A percentile compares a stretch with the other conserved stretches of the same genome.
Evolutionary conservation across 1,284 basidiomycete species (phyloP).

Genomic region (Rhodotorula sp.): DNA sequence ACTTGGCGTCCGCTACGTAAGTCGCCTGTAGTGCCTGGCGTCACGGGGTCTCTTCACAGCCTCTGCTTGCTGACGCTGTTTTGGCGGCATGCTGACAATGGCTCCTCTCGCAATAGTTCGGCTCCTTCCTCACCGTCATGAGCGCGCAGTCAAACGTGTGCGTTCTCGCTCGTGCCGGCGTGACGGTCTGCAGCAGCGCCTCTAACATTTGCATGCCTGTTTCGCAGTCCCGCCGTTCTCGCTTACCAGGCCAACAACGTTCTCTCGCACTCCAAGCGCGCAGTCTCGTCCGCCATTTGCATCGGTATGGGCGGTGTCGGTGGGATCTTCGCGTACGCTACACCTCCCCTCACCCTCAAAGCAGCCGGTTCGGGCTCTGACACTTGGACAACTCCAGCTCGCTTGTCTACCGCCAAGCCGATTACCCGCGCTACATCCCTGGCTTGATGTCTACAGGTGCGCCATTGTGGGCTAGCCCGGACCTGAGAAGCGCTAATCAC

Average conservation of each 20-base stretch:
- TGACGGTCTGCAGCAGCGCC: too few species aligned
- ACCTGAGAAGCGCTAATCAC: too few species aligned
- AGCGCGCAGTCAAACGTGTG: conserved; percentile 44
- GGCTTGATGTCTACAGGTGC: conserved; percentile 26
- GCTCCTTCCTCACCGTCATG: conserved; percentile 53
- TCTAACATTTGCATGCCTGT: background rate
- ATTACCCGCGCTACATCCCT: conserved; percentile 42
- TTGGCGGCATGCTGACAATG: too few species aligned
- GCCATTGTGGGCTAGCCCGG: background rate
- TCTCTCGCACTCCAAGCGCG: conserved; percentile 51
- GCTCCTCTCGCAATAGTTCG: conserved; percentile 33
- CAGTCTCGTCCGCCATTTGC: conserved; percentile 60
- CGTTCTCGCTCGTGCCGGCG: background rate
- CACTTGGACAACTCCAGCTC: background rate
- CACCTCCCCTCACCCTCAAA: conserved; percentile 12
- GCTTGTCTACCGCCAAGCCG: conserved; percentile 44
- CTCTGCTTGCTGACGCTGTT: too few species aligned
- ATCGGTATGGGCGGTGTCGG: conserved; percentile 65
- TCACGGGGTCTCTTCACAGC: background rate
- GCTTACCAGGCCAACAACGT: conserved; percentile 53
- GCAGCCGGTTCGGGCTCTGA: background rate
- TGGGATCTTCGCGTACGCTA: conserved; percentile 52
- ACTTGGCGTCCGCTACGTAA: conserved; percentile 49
- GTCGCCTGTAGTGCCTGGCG: background rate
- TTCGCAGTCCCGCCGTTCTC: conserved; percentile 46